phyloP scores from a whole-genome alignment of 1,284 basidiomycete species.

The Ustilago vetiveriae region DNA sequence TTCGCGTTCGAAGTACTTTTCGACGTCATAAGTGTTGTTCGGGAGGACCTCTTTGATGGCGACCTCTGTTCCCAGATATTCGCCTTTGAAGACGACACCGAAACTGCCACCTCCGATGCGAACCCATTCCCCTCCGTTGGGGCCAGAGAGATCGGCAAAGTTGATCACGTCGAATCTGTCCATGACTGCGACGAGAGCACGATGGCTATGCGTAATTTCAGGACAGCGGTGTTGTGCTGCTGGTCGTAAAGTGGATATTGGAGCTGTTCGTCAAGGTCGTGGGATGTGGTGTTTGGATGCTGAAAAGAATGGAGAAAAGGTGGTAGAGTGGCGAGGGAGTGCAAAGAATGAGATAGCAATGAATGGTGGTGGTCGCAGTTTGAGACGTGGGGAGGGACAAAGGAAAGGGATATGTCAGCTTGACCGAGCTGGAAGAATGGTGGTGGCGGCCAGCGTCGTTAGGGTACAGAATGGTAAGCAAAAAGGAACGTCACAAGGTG shows the following conservation, averaged over 20 bases:
- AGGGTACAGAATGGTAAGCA: conserved; percentile 1
- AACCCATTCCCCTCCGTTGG: conserved; percentile 58
- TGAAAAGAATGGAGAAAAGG: not conserved
- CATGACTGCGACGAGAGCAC: conserved; percentile 19
- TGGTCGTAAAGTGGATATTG: too few relatives aligned
- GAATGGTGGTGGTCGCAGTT: not conserved
- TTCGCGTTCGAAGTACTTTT: conserved; percentile 97
- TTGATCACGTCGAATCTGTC: conserved; percentile 64
- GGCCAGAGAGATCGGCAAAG: conserved; percentile 60
- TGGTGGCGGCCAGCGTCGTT: conserved; percentile 17
- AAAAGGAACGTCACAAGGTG: conserved; percentile 1
- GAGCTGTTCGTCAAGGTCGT: not conserved
- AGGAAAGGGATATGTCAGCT: too few relatives aligned
- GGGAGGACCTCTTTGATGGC: conserved; percentile 95
- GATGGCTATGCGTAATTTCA: not conserved
- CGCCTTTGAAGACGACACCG: conserved; percentile 72
- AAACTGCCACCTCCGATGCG: conserved; percentile 61
- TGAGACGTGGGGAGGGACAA: not conserved
- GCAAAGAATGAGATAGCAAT: too few relatives aligned
- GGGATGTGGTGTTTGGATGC: conserved; percentile 1
- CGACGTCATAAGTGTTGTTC: conserved; percentile 85
- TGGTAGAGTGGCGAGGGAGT: not conserved
- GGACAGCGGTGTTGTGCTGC: too few relatives aligned
- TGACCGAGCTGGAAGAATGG: not conserved
- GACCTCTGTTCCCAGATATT: conserved; percentile 91